phyloP scores from a whole-genome alignment of 1,284 basidiomycete genomes.

The Apiotrichum gracile region DNA sequence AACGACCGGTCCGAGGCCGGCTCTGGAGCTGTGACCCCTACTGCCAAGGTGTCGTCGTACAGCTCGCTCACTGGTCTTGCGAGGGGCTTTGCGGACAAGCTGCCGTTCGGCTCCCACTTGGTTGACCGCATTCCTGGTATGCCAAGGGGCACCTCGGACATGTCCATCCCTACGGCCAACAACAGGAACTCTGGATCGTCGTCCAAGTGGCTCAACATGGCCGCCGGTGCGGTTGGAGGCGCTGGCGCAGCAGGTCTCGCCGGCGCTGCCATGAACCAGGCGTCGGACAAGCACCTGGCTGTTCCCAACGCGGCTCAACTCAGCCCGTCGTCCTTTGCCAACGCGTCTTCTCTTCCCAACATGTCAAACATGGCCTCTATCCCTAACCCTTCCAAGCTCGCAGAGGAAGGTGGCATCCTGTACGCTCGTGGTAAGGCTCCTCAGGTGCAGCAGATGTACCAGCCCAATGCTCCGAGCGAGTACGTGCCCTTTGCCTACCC shows the following conservation, averaged over 20 bases:
- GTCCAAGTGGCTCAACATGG: not conserved
- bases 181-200: not conserved
- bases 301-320: not conserved
- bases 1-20: not conserved
- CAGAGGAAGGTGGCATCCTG: not conserved
- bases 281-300: not conserved
- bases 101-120: not conserved
- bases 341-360: too few species aligned
- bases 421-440: not conserved
- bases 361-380: too few species aligned
- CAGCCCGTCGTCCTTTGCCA: not conserved
- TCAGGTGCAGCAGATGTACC: not conserved
- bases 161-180: not conserved
- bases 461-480: not conserved
- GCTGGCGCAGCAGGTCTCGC: not conserved
- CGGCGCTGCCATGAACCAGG: not conserved
- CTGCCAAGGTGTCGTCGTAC: not conserved
- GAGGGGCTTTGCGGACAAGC: not conserved
- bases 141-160: not conserved
- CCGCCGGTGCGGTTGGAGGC: not conserved
- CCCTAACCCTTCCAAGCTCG: too few species aligned
- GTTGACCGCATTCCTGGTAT: not conserved
- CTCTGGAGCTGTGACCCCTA: not conserved
- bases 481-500: constrained; percentile 2
- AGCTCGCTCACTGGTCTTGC: not conserved